These are phyloP conservation scores for Gynochthodes officinalis DNA, from an alignment of 257 asterid species.

Conservation along the genomic window DNA sequence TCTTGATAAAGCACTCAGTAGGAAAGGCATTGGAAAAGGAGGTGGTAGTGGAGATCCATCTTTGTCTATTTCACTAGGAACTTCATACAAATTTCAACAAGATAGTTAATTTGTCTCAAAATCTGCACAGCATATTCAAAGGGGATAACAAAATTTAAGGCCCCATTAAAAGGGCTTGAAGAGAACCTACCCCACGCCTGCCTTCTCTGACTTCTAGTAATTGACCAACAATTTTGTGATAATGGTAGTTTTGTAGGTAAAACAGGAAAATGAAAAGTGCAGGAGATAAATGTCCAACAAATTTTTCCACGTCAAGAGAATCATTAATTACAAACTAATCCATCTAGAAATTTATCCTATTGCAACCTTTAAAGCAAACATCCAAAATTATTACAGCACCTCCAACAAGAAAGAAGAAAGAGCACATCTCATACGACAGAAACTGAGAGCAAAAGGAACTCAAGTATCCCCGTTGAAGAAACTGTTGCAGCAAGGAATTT, in stretches of 20 bases:
- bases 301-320: neutral
- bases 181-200: neutral
- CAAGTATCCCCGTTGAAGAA: neutral
- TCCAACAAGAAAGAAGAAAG: neutral
- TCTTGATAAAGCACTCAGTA: neutral
- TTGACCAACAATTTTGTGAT: neutral
- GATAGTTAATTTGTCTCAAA: neutral
- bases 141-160: too few species aligned
- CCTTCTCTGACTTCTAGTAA: neutral
- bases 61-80: neutral
- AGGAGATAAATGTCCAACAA: neutral
- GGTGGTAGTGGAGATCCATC: neutral
- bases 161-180: neutral
- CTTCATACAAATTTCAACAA: neutral
- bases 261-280: neutral
- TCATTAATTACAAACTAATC: neutral
- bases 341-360: neutral
- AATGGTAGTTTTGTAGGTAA: neutral
- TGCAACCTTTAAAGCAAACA: neutral
- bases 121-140: neutral
- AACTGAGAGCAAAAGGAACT: neutral
- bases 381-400: neutral
- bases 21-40: neutral
- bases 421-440: neutral
- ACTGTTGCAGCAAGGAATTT: neutral